Conservation (phyloP, 257 asterid species). For the Solanum neorickii region DNA sequence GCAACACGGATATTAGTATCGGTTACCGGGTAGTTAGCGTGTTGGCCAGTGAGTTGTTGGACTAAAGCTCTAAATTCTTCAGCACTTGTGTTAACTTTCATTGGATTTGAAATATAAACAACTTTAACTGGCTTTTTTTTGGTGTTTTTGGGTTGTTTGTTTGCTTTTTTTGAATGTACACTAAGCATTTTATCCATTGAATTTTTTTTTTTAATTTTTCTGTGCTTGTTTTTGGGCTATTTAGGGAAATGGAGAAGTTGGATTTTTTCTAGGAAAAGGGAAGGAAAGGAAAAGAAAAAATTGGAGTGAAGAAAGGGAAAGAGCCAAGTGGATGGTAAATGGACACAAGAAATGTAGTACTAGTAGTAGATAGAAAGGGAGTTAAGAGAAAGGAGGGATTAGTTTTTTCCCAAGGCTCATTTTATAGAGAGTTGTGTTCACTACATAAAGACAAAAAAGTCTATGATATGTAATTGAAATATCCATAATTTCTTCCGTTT, state of each 20-base stretch:
- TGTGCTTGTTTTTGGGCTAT: not conserved
- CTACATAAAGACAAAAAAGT: not conserved
- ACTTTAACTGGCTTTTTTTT: slow-evolving; percentile 45
- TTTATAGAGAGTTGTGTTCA: not conserved
- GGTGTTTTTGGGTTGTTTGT: slow-evolving; percentile 18
- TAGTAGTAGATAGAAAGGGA: not conserved
- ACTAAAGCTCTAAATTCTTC: slow-evolving; percentile 59
- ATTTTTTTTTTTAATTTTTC: too few species aligned
- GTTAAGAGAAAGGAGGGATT: not conserved
- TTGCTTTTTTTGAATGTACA: slow-evolving; percentile 13
- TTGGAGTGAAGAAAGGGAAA: not conserved
- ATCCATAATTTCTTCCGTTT: not conserved
- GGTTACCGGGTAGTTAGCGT: slow-evolving; percentile 14
- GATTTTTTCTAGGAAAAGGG: not conserved
- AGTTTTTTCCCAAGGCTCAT: not conserved
- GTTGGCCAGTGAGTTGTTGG: slow-evolving; percentile 74
- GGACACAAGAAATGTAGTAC: not conserved
- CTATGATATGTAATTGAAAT: not conserved
- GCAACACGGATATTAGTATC: not conserved
- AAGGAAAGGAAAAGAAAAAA: not conserved
- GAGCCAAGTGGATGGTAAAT: not conserved
- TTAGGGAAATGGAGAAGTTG: not conserved
- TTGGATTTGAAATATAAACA: slow-evolving; percentile 68
- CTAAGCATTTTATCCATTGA: slow-evolving; percentile 23
- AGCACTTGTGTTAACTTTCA: slow-evolving; percentile 54